Evolutionary conservation across 192 early-diverging fungal genomes (phyloP), one percentile per base, ranked within the genome.

Genomic region (Umbelopsis sp.): DNA sequence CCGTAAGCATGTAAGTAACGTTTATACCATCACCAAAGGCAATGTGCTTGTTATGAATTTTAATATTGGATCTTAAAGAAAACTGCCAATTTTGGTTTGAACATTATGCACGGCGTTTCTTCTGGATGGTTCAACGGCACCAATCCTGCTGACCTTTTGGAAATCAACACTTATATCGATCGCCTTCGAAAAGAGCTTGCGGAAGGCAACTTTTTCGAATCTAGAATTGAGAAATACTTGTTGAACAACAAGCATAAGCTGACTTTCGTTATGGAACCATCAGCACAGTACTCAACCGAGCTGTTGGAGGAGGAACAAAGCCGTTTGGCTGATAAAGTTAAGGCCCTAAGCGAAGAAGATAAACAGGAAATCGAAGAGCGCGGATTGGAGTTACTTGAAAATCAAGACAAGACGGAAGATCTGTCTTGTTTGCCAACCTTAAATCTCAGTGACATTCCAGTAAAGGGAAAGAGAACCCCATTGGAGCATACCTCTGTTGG

Each of bases 121-220:
- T 89, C 92, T 8, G 86, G 91, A 22, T 94, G 94, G 94, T 91
- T 95, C 74, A 96, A 97, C 74, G 92, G 91, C 22, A 88, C 85
- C 15, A 88, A 98, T 51, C 93, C 95, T 1, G 79, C 94, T 2
- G 92, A 95, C 68, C 85, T 92, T 35, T 73, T 98, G 53, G 88
- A 93, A 64, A 79, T 95, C 46, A 89, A 91, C 68, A 88, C 93
- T 78, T 88, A 90, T 61, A 86, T 97, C 46, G 86, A 88, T 37
- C 81, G 85, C 9, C 80, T 98, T 16, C 87, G 90, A 25, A 71
- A 83, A 2, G 89, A 89, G 64, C 50, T 87, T 12, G 81, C 77
- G 3, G 10, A 75, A 52, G 90, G 83, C 20, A 74, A 80, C 4
- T 93, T 92, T 76, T 97, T 98, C 79, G 86, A 94, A 64, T 66